Evolutionary conservation across 768 basidiomycete species (phyloP).

Genomic region (Chiua virens): DNA sequence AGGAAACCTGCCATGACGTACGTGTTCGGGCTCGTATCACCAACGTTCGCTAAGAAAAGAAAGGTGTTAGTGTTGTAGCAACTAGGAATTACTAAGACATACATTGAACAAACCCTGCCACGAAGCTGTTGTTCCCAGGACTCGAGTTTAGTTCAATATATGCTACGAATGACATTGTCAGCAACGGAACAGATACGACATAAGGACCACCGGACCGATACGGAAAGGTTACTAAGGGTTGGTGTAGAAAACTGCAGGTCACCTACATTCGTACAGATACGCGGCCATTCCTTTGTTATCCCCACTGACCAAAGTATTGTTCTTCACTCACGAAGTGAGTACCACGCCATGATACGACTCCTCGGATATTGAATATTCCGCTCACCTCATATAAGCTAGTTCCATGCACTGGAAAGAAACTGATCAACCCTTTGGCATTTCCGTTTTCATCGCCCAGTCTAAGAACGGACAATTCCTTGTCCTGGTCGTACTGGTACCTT

Average conservation of each 20-base stretch:
- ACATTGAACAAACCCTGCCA: conserved; percentile 79
- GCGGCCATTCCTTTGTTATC: conserved; percentile 91
- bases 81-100: conserved; percentile 20
- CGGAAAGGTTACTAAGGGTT: not conserved
- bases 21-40: conserved; percentile 81
- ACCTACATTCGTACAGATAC: conserved; percentile 69
- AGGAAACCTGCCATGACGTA: conserved; percentile 35
- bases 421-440: conserved; percentile 62
- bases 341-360: not conserved
- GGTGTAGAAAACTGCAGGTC: not conserved
- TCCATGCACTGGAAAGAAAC: conserved; percentile 78
- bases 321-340: conserved; percentile 39
- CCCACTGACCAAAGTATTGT: conserved; percentile 76
- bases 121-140: conserved; percentile 70
- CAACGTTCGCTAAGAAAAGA: conserved; percentile 63
- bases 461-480: conserved; percentile 70
- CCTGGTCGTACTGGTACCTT: conserved; percentile 66
- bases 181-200: not conserved
- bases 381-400: conserved; percentile 74
- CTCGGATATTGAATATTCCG: too few species aligned
- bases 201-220: not conserved
- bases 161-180: conserved; percentile 36
- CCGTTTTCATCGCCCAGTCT: conserved; percentile 62
- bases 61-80: too few species aligned
- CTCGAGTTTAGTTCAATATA: conserved; percentile 59